Percentiles rank a stretch among this genome's conserved stretches.
Evolutionary conservation across 345 rosid species (phyloP).

Genomic region (Moricandia arvensis): DNA sequence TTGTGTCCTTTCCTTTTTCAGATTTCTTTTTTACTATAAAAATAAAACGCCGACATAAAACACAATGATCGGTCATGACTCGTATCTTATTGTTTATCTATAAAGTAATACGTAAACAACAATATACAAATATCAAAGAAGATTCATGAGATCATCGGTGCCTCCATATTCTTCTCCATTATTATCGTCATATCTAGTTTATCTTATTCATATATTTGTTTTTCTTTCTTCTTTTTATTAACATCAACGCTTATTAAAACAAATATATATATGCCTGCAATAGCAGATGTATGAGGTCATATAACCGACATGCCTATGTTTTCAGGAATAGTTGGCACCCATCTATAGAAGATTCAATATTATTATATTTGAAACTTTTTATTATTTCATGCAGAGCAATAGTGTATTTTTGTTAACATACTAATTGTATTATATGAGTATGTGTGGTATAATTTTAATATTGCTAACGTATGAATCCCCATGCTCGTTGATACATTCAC

Average conservation of each 20-base stretch:
- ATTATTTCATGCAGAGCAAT: background rate
- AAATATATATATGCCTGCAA: background rate
- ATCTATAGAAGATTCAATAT: slow-evolving; percentile 3
- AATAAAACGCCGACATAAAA: slow-evolving; percentile 39
- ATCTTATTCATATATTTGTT: background rate
- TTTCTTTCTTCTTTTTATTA: no score
- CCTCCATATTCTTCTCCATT: background rate
- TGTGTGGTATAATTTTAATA: slow-evolving; percentile 9
- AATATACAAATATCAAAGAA: slow-evolving; percentile 33
- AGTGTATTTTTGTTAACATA: slow-evolving; percentile 2
- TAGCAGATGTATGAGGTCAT: background rate
- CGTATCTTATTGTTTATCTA: slow-evolving; percentile 32
- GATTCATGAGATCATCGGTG: slow-evolving; percentile 34
- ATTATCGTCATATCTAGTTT: slow-evolving; percentile 12
- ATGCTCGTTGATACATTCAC: slow-evolving; percentile 16
- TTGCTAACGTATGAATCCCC: slow-evolving; percentile 25
- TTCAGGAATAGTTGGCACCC: slow-evolving; percentile 17
- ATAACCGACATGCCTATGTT: slow-evolving; percentile 18
- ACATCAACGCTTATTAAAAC: background rate
- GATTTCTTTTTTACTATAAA: slow-evolving; percentile 18
- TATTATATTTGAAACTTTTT: background rate
- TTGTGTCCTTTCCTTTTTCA: slow-evolving; percentile 6
- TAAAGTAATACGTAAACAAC: slow-evolving; percentile 27
- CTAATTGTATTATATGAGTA: background rate
- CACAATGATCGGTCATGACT: slow-evolving; percentile 36